Conservation (phyloP, 2,329 filamentous ascomycete species). For the Pseudogymnoascus sp. region DNA sequence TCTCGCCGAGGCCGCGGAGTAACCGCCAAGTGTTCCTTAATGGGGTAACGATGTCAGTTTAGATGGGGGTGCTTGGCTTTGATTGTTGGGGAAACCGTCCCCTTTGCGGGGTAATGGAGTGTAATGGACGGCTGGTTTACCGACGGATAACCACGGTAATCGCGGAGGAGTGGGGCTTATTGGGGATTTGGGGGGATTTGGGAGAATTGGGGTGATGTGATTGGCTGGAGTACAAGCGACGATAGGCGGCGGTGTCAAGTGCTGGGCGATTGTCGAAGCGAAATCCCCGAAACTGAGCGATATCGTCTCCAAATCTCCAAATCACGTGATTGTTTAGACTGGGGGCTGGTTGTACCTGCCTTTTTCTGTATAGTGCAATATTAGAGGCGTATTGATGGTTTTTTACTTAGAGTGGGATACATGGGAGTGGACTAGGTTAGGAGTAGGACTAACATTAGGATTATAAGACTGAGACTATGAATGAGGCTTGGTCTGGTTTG, state of each 20-base stretch:
- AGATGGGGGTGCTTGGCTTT: not conserved
- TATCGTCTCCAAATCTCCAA: constrained; percentile 3
- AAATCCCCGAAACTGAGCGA: constrained; percentile 4
- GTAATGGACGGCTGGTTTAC: not conserved
- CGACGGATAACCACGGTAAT: constrained; percentile 8
- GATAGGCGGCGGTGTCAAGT: not conserved
- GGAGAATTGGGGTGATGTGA: not conserved
- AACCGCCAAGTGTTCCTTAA: not conserved
- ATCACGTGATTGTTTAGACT: not conserved
- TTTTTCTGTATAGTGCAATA: not conserved
- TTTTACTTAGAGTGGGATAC: not conserved
- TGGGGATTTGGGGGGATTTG: constrained; percentile 4
- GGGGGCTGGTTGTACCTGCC: too few relatives aligned
- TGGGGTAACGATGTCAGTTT: not conserved
- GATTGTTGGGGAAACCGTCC: not conserved
- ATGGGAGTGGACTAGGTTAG: not conserved
- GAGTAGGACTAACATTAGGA: not conserved
- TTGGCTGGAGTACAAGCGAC: not conserved
- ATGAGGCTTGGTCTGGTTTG: not conserved
- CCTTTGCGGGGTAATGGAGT: constrained; percentile 1
- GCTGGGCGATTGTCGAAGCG: not conserved
- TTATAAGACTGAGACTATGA: not conserved
- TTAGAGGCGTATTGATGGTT: not conserved
- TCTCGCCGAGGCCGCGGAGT: not conserved
- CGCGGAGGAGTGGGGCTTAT: not conserved